These are phyloP conservation scores for Vitis vinifera DNA, from an alignment of 164 flowering plant genomes.

Conservation along the genomic window DNA sequence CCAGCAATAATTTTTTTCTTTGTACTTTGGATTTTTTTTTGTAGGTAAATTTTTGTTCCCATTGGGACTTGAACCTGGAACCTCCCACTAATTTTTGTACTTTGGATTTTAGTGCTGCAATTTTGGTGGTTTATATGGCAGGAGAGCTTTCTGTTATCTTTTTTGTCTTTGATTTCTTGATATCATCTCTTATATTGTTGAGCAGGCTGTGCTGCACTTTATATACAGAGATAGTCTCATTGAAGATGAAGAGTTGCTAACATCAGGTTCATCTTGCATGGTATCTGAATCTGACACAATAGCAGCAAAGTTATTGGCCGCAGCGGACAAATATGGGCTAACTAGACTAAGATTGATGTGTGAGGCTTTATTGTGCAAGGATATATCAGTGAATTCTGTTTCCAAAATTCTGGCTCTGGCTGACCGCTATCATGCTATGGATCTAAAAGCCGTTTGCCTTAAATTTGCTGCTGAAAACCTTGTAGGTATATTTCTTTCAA, in stretches of 20 bases:
- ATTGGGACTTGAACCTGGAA: too few species aligned
- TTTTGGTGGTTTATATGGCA: background rate
- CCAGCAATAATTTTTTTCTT: background rate
- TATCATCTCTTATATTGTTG: constrained; percentile 6
- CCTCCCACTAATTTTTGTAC: too few species aligned
- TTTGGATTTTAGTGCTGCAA: background rate
- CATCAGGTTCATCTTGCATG: constrained; percentile 49
- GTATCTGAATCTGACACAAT: constrained; percentile 58
- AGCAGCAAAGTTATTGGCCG: constrained; percentile 70
- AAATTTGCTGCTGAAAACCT: constrained; percentile 87
- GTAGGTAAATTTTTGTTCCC: too few species aligned
- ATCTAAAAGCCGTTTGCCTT: constrained; percentile 69
- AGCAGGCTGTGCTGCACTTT: constrained; percentile 86
- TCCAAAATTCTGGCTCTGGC: constrained; percentile 67
- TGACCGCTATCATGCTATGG: constrained; percentile 58
- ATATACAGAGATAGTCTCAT: constrained; percentile 73
- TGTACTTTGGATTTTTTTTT: background rate
- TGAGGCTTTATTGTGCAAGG: constrained; percentile 70
- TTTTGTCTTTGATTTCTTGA: constrained; percentile 2
- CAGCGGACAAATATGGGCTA: constrained; percentile 72
- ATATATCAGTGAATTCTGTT: constrained; percentile 70
- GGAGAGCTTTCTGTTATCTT: background rate
- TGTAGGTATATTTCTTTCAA: constrained; percentile 45
- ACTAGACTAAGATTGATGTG: constrained; percentile 68
- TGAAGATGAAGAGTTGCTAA: constrained; percentile 59